A percentile compares a stretch with the other conserved stretches of the same genome.
Conservation (phyloP, 1,284 basidiomycete species). For the Ustilago loliicola region DNA sequence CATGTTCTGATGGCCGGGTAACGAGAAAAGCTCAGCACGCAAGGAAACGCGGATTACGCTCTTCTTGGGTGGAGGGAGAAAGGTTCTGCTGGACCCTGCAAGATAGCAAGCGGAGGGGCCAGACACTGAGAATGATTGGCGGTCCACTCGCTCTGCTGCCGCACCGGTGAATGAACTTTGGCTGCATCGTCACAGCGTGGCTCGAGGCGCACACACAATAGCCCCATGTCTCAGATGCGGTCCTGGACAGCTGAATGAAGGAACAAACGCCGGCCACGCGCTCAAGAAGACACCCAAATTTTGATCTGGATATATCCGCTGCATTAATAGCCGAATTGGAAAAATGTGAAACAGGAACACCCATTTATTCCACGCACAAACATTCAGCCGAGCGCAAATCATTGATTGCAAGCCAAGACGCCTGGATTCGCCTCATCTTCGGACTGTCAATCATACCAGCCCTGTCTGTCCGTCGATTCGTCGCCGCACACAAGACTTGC, state of each 20-base stretch:
- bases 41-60: not conserved
- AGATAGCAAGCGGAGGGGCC: not conserved
- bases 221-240: conserved; percentile 24
- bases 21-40: not conserved
- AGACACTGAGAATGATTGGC: not conserved
- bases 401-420: not conserved
- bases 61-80: not conserved
- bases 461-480: not conserved
- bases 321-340: conserved; percentile 7
- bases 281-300: not conserved
- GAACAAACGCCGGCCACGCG: conserved; percentile 10
- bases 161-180: not conserved
- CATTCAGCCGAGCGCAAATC: conserved; percentile 16
- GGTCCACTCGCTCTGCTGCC: not conserved
- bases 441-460: not conserved
- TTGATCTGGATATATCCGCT: not conserved
- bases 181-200: not conserved
- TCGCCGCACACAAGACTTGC: not conserved
- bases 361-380: not conserved
- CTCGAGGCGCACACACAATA: not conserved
- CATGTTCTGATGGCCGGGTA: not conserved
- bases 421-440: not conserved
- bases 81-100: not conserved
- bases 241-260: conserved; percentile 21
- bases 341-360: conserved; percentile 4